phyloP scores from a whole-genome alignment of 495 filamentous ascomycete species.

The Tuber umbilicatum region DNA sequence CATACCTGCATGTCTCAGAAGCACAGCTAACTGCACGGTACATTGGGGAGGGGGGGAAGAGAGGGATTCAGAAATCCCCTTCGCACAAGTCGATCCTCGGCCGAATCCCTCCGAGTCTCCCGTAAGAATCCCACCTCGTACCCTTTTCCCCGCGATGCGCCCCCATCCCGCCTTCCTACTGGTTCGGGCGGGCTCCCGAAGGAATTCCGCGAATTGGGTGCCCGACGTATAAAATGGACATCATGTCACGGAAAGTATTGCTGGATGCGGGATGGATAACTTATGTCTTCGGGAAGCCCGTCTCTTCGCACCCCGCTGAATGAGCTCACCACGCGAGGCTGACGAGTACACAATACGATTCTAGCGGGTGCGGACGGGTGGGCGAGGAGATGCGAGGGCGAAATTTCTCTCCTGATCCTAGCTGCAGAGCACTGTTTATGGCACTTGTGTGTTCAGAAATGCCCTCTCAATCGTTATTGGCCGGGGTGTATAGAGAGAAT shows the following conservation, averaged over 20 bases:
- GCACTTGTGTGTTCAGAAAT: background rate
- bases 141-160: background rate
- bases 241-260: background rate
- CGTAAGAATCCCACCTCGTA: background rate
- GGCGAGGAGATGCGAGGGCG: no score
- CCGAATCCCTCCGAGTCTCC: background rate
- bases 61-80: background rate
- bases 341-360: background rate
- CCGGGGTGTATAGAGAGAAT: background rate
- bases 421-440: background rate
- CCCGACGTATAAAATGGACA: background rate
- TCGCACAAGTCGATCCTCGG: slow-evolving; percentile 1
- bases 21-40: background rate
- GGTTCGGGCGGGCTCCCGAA: background rate
- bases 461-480: background rate
- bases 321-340: background rate
- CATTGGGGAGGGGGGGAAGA: background rate
- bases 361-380: no score
- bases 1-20: slow-evolving; percentile 3
- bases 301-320: background rate
- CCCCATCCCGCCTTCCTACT: background rate
- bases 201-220: background rate
- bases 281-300: background rate
- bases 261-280: background rate
- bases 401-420: background rate